phyloP scores from a whole-genome alignment of 2,329 filamentous ascomycete genomes.

The Aurifilum marmelostoma region DNA sequence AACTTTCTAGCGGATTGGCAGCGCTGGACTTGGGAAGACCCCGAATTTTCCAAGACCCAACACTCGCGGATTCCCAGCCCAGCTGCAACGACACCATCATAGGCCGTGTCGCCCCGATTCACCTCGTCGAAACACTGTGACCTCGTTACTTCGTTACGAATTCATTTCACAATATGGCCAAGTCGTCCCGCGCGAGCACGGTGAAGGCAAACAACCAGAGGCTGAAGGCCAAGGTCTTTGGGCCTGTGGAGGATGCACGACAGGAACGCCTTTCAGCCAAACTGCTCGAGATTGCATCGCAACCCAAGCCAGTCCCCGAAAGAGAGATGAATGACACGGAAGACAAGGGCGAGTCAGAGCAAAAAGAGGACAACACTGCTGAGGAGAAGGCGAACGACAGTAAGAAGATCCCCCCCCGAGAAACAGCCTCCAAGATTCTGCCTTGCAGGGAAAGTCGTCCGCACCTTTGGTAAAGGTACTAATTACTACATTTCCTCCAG shows the following conservation, averaged over 20 bases:
- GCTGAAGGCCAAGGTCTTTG: constrained; percentile 81
- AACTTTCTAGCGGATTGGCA: background rate
- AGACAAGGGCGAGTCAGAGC: constrained; percentile 45
- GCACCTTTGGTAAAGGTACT: background rate
- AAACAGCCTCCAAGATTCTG: background rate
- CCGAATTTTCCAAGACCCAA: constrained; percentile 5
- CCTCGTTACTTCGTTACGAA: background rate
- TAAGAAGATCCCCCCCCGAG: constrained; percentile 33
- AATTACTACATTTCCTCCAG: constrained; percentile 18
- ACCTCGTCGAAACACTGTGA: too few relatives aligned
- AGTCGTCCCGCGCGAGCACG: constrained; percentile 77
- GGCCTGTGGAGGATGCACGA: constrained; percentile 77
- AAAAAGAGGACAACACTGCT: constrained; percentile 35
- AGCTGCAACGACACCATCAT: background rate
- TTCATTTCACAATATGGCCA: constrained; percentile 69
- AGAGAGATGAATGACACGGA: constrained; percentile 49
- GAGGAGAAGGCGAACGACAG: constrained; percentile 38
- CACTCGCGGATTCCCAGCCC: background rate
- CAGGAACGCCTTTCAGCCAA: constrained; percentile 84
- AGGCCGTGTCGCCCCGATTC: too few relatives aligned
- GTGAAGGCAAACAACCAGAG: constrained; percentile 82
- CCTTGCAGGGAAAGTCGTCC: too few relatives aligned
- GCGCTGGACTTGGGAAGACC: constrained; percentile 2
- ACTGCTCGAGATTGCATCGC: constrained; percentile 76
- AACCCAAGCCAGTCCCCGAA: constrained; percentile 66